These are phyloP conservation scores for Digitaria exilis DNA, from an alignment of 202 grass and related monocot species.

Conservation along the genomic window DNA sequence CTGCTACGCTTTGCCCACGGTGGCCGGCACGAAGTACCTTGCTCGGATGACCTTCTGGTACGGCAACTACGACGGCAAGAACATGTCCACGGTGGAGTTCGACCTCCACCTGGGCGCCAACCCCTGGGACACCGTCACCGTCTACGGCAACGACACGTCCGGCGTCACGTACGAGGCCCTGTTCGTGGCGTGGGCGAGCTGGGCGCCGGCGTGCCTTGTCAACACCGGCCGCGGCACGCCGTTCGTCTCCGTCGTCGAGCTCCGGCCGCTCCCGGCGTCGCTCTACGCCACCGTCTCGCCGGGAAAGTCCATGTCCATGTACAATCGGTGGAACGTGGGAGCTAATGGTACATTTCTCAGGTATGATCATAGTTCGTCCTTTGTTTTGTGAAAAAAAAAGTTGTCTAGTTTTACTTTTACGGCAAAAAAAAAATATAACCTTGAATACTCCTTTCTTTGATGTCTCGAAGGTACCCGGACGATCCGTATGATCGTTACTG, in stretches of 20 bases:
- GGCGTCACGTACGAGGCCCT: not conserved
- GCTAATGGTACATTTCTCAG: too few species aligned
- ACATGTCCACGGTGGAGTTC: not conserved
- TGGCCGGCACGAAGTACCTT: constrained; percentile 6
- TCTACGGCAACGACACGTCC: too few species aligned
- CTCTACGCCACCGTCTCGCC: too few species aligned
- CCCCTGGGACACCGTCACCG: not conserved
- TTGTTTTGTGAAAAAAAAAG: too few species aligned
- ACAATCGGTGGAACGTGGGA: too few species aligned
- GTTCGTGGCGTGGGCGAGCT: not conserved
- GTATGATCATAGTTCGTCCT: too few species aligned
- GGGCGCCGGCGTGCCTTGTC: not conserved
- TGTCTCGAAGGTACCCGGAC: not conserved
- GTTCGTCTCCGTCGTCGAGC: not conserved
- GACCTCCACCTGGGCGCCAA: constrained; percentile 37
- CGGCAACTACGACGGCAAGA: constrained; percentile 31
- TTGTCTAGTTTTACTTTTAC: too few species aligned
- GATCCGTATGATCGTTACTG: constrained; percentile 14
- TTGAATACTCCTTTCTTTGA: too few species aligned
- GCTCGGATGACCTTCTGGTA: not conserved
- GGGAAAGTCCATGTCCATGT: too few species aligned
- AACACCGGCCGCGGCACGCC: not conserved
- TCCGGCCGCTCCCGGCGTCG: too few species aligned
- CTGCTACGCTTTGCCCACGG: constrained; percentile 36
- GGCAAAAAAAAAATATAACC: too few species aligned